phyloP scores from a whole-genome alignment of 352 stramenopile genomes.

The Phytophthora nicotianae region DNA sequence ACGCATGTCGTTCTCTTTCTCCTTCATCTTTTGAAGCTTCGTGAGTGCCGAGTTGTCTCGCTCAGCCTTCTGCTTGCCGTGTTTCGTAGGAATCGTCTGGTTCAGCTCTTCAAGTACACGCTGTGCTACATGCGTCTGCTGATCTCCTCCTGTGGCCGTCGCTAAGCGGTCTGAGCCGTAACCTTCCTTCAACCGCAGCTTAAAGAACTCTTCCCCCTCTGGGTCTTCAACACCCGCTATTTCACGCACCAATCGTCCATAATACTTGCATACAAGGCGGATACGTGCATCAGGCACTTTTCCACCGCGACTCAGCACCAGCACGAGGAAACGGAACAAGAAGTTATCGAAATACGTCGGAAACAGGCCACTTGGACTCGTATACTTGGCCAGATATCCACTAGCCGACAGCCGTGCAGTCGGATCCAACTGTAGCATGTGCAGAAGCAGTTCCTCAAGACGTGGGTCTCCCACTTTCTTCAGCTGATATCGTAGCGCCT shows the following conservation, averaged over 20 bases:
- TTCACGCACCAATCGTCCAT: constrained; percentile 89
- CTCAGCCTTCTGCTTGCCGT: constrained; percentile 49
- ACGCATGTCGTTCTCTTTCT: constrained; percentile 77
- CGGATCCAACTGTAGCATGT: constrained; percentile 95
- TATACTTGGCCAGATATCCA: constrained; percentile 92
- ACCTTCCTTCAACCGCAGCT: constrained; percentile 79
- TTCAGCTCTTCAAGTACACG: constrained; percentile 75
- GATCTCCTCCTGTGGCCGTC: constrained; percentile 42
- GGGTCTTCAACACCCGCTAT: constrained; percentile 92
- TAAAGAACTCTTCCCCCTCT: constrained; percentile 92
- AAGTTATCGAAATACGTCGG: constrained; percentile 90
- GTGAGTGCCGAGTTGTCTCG: constrained; percentile 42
- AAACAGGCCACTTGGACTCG: constrained; percentile 62
- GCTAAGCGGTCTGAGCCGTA: constrained; percentile 76
- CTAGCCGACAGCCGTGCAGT: constrained; percentile 80
- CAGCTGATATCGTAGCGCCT: constrained; percentile 79
- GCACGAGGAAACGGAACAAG: constrained; percentile 89
- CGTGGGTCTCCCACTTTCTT: constrained; percentile 93
- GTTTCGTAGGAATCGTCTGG: constrained; percentile 45
- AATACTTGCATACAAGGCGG: constrained; percentile 93
- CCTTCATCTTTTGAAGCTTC: constrained; percentile 62
- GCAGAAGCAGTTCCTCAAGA: constrained; percentile 90
- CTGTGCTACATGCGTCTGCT: constrained; percentile 71
- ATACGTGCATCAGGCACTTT: constrained; percentile 93
- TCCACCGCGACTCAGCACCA: constrained; percentile 79